Base-by-base conservation (phyloP, 2,329 filamentous ascomycete genomes). In the Stagonosporopsis chrysanthemi region DNA sequence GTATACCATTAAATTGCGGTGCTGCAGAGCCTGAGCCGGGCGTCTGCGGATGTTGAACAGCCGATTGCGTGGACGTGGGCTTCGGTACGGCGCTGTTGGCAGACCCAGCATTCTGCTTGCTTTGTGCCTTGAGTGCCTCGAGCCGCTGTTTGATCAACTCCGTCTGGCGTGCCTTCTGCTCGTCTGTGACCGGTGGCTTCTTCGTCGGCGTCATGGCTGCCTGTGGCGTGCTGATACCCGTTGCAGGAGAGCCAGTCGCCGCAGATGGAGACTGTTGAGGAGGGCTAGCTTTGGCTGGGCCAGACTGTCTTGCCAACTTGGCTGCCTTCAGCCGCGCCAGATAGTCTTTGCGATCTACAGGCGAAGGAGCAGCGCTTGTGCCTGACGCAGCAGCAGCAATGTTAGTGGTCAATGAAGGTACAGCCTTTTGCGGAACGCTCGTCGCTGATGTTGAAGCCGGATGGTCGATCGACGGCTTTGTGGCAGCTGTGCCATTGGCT, bases 71-170 rank as follows among this genome's bases (percentile, higher is more conserved):
- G 19, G 44, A 28, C 14, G 14, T 31, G 24, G 35, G 11, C 45
- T 53, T 50, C 24, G 61, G 58, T 23, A 51, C 49, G 31, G 59
- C 22, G 31, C 33, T 56, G 15, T 63, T 68, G 19, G 51, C 55
- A 26, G 52, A 51, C 26, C 55, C 39, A 6, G 43, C 19, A 4
- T 48, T 22, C 33, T 58, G 63, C 48, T 66, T 68, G 38, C 60
- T 63, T 31, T 64, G 61, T 14, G 69, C 69, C 52, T 68, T 71
- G 41, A 75, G 60, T n/a, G 89, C 89, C 58, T 92, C 90, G 70
- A 96, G 88, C 64, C 91, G 92, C 70, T 91, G 86, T 62, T 91
- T 87, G 43, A 93, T 82, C 29, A 92, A 78, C 56, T 91, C 90
- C 58, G 90, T 96, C 63, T 92, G 86, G 69, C 88, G 86, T 29